These are phyloP conservation scores for Tricladium varicosporioides DNA, from an alignment of 2,329 filamentous ascomycete genomes.

Conservation along the genomic window DNA sequence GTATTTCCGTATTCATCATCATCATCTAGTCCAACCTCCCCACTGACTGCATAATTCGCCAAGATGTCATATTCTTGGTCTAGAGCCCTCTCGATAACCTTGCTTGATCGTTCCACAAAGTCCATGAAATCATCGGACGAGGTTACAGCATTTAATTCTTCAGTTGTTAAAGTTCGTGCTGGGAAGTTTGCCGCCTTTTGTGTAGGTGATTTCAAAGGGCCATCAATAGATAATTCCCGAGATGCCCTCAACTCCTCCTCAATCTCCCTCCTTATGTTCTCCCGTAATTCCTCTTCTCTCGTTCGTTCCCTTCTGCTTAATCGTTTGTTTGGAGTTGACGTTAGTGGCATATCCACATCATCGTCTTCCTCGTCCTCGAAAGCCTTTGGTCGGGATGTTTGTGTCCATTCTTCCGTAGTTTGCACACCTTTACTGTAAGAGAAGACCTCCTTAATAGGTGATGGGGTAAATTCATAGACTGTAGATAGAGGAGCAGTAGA, in stretches of 20 bases:
- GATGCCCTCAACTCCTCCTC: conserved; percentile 85
- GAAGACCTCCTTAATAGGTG: conserved; percentile 77
- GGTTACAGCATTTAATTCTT: conserved; percentile 87
- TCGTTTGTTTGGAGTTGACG: conserved; percentile 66
- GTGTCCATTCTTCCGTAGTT: conserved; percentile 73
- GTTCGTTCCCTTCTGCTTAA: conserved; percentile 77
- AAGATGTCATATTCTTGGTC: conserved; percentile 97
- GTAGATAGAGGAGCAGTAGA: conserved; percentile 72
- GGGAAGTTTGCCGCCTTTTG: conserved; percentile 65
- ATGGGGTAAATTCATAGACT: conserved; percentile 77
- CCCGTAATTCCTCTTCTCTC: conserved; percentile 83
- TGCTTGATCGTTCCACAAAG: conserved; percentile 92
- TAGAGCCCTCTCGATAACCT: conserved; percentile 92
- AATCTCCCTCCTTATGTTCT: conserved; percentile 82
- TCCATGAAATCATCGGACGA: conserved; percentile 91
- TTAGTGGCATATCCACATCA: conserved; percentile 54
- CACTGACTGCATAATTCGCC: conserved; percentile 86
- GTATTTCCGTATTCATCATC: conserved; percentile 74
- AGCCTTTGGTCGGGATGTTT: conserved; percentile 50
- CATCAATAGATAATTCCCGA: conserved; percentile 57
- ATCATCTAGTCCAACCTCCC: conserved; percentile 68
- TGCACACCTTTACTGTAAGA: conserved; percentile 98
- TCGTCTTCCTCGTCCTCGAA: conserved; percentile 62
- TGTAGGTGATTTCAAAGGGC: conserved; percentile 44
- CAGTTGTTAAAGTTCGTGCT: conserved; percentile 72